Percentiles rank a stretch among this genome's conserved stretches.
phyloP scores from a whole-genome alignment of 208 protist species.

The Leishmania mexicana region DNA sequence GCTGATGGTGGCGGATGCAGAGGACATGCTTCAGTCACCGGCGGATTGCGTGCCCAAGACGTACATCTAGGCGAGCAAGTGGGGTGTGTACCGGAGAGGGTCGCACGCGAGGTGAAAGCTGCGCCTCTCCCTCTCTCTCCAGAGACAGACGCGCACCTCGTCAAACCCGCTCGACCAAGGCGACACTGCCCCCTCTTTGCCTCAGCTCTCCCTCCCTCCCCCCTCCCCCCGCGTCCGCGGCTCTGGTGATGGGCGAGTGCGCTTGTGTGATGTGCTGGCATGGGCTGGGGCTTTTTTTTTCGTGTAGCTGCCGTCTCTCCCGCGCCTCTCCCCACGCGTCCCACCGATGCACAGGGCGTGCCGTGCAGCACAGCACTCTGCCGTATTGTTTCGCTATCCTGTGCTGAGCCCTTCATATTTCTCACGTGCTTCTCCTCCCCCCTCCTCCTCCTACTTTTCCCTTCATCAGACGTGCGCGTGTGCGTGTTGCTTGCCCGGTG shows the following conservation, averaged over 20 bases:
- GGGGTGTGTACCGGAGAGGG: neutral
- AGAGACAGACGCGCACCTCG: neutral
- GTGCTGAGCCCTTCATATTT: neutral
- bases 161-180: neutral
- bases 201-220: neutral
- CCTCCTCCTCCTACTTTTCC: neutral
- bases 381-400: neutral
- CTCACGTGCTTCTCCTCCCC: neutral
- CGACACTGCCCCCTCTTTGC: neutral
- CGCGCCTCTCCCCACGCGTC: neutral
- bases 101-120: neutral
- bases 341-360: neutral
- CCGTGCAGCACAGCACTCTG: neutral
- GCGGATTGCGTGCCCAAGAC: slow-evolving; percentile 63
- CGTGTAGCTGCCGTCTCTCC: neutral
- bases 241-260: neutral
- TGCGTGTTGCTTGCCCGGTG: neutral
- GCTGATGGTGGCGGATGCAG: slow-evolving; percentile 62
- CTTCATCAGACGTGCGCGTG: neutral
- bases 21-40: slow-evolving; percentile 62
- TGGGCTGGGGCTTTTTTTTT: no score
- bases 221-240: neutral
- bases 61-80: slow-evolving; percentile 42
- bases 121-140: neutral
- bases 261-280: neutral